A percentile compares a stretch with the other conserved stretches of the same genome.
Conservation (phyloP, 2,329 filamentous ascomycete species). For the Colletotrichum echinochloae region DNA sequence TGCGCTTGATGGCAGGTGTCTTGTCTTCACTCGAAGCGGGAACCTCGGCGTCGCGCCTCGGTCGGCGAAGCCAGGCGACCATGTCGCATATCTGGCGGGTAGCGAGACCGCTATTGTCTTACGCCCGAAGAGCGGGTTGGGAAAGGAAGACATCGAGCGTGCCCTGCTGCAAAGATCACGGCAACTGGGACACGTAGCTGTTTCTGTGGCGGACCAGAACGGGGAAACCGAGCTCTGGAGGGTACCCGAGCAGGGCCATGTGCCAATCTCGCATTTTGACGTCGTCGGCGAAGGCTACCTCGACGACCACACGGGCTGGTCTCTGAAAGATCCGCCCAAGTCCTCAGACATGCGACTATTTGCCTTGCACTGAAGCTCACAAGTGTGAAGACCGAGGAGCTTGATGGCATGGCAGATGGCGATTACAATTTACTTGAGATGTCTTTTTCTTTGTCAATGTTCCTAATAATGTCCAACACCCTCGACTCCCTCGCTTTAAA, state of each 20-base stretch:
- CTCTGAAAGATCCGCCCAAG: slow-evolving; percentile 1
- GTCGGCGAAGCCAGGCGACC: neutral
- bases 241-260: neutral
- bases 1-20: neutral
- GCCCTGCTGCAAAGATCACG: neutral
- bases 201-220: neutral
- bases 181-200: neutral
- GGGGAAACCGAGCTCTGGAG: slow-evolving; percentile 4
- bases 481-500: neutral
- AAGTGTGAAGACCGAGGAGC: neutral
- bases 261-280: slow-evolving; percentile 7
- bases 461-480: neutral
- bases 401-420: too few relatives aligned
- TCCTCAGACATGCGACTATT: neutral
- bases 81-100: neutral
- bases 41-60: neutral
- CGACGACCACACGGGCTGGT: slow-evolving; percentile 6
- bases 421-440: too few relatives aligned
- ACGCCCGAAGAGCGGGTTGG: neutral
- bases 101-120: neutral
- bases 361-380: slow-evolving; percentile 15
- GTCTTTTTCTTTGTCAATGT: neutral
- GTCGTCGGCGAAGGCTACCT: slow-evolving; percentile 20
- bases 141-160: neutral
- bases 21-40: neutral